Evolutionary conservation across 73 alveolate species (phyloP).

Genomic region (Stentor roeselii): DNA sequence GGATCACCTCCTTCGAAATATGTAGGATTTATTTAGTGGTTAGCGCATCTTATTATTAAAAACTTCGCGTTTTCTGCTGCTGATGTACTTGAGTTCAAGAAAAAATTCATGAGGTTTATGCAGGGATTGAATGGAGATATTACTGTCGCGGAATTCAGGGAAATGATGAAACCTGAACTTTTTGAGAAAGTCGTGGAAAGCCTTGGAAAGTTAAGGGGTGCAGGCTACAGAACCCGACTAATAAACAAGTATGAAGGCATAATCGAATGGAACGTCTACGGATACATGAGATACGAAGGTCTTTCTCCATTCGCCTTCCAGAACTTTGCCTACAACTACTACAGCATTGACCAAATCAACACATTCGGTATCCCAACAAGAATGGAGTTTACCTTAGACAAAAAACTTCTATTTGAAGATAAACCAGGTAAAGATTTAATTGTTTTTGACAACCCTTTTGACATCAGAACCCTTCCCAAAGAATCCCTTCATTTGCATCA

Average conservation of each 20-base stretch:
- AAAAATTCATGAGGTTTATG: not conserved
- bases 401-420: not conserved
- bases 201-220: not conserved
- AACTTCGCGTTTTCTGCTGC: constrained; percentile 9
- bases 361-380: not conserved
- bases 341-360: not conserved
- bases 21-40: not conserved
- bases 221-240: not conserved
- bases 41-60: not conserved
- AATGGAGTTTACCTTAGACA: not conserved
- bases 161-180: constrained; percentile 11
- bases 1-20: not conserved
- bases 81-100: not conserved
- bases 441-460: not conserved
- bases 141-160: not conserved
- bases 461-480: constrained; percentile 3
- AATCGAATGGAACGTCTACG: not conserved
- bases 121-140: not conserved
- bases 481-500: not conserved
- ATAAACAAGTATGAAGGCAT: not conserved
- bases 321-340: not conserved
- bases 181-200: not conserved
- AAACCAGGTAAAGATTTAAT: not conserved
- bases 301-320: not conserved
- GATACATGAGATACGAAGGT: constrained; percentile 16